Conservation (phyloP, 106 monocot species). For the Acorus calamus region DNA sequence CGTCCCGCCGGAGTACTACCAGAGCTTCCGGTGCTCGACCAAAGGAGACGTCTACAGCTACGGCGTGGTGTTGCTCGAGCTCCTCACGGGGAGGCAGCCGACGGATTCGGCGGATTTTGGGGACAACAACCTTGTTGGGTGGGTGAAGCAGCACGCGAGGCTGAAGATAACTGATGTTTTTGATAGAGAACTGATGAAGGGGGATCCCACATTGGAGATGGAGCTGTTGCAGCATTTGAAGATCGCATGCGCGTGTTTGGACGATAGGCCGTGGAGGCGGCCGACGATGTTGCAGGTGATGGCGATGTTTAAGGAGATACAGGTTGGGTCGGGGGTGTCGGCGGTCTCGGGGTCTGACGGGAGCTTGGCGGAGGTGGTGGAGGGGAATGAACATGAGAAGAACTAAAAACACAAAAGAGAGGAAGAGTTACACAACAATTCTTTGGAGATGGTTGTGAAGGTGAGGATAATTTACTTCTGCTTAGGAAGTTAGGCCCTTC, state of each 20-base stretch:
- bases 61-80: constrained; percentile 76
- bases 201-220: constrained; percentile 40
- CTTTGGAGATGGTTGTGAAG: too few relatives aligned
- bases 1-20: constrained; percentile 93
- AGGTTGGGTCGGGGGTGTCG: constrained; percentile 40
- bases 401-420: too few relatives aligned
- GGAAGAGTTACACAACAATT: too few relatives aligned
- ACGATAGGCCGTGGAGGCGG: constrained; percentile 52
- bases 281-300: constrained; percentile 86
- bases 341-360: not conserved
- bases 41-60: constrained; percentile 95
- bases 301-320: constrained; percentile 91
- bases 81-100: constrained; percentile 63
- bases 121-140: constrained; percentile 78
- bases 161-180: constrained; percentile 47
- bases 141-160: constrained; percentile 82
- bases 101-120: constrained; percentile 80
- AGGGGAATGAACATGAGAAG: constrained; percentile 8
- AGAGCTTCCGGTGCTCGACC: constrained; percentile 87
- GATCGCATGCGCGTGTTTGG: constrained; percentile 73
- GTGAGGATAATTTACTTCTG: too few relatives aligned
- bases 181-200: constrained; percentile 45
- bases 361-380: constrained; percentile 18
- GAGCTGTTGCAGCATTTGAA: constrained; percentile 74
- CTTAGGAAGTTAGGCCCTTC: too few relatives aligned